Evolutionary conservation across 1,139 yeast genomes (phyloP).

Genomic region (Saccharomyces hybrid): DNA sequence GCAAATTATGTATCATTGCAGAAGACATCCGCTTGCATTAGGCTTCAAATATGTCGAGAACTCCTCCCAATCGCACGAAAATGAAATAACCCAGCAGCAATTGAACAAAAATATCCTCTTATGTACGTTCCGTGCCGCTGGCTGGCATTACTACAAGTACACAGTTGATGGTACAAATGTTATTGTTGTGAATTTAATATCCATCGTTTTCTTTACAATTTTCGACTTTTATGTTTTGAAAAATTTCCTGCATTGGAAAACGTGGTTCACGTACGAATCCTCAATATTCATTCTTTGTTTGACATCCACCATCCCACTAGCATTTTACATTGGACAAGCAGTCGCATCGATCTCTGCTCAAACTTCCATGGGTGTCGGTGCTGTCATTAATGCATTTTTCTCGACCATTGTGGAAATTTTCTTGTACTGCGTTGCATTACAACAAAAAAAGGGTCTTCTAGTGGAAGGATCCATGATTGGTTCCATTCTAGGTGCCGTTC

Average conservation of each 20-base stretch:
- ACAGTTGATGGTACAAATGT: constrained; percentile 95
- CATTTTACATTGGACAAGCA: constrained; percentile 96
- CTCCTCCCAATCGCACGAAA: constrained; percentile 19
- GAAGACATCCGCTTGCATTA: constrained; percentile 81
- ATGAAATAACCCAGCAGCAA: constrained; percentile 7
- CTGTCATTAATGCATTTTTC: constrained; percentile 94
- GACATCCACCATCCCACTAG: constrained; percentile 82
- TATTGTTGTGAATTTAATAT: constrained; percentile 76
- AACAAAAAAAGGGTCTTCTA: constrained; percentile 74
- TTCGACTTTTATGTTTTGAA: constrained; percentile 63
- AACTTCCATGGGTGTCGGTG: constrained; percentile 99
- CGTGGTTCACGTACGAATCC: constrained; percentile 49
- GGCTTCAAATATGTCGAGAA: constrained; percentile 25
- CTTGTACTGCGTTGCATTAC: constrained; percentile 82
- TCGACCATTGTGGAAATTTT: constrained; percentile 93
- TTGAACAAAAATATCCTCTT: constrained; percentile 41
- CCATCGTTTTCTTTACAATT: constrained; percentile 75
- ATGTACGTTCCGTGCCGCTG: constrained; percentile 89
- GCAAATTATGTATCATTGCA: constrained; percentile 65
- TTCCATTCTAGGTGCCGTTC: constrained; percentile 84
- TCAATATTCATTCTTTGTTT: constrained; percentile 65
- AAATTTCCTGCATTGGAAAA: constrained; percentile 41
- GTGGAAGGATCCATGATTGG: constrained; percentile 99
- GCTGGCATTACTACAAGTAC: constrained; percentile 86
- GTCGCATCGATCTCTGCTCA: constrained; percentile 98